Evolutionary conservation across 768 basidiomycete species (phyloP).

Genomic region (Termitomyces heimii): DNA sequence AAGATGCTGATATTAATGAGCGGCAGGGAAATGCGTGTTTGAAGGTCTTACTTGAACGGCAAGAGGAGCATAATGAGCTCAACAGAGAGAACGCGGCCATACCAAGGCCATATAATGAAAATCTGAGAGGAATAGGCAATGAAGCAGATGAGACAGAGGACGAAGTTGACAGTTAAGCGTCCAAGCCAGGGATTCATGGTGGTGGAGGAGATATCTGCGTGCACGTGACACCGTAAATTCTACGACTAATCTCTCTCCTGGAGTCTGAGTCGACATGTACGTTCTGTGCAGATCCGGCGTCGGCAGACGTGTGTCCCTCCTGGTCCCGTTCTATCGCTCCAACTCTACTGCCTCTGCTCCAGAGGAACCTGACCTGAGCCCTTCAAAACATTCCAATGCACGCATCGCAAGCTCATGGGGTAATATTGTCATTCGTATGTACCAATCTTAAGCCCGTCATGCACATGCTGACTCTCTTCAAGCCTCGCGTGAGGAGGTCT

Average conservation of each 20-base stretch:
- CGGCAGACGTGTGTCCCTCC: neutral
- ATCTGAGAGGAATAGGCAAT: constrained; percentile 88
- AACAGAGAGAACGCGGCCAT: constrained; percentile 66
- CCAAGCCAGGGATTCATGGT: constrained; percentile 43
- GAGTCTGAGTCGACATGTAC: constrained; percentile 5
- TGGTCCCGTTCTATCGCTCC: constrained; percentile 1
- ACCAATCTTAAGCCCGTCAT: neutral
- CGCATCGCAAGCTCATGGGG: constrained; percentile 18
- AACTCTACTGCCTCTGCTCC: constrained; percentile 4
- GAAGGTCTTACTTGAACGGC: constrained; percentile 80
- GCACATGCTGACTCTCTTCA: neutral
- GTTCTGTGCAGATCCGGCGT: constrained; percentile 8
- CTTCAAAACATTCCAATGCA: constrained; percentile 3
- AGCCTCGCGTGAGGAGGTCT: constrained; percentile 15
- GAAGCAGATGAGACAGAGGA: constrained; percentile 73
- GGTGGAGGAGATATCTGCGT: neutral
- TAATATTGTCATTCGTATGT: constrained; percentile 30
- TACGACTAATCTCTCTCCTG: neutral
- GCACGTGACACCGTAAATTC: constrained; percentile 11
- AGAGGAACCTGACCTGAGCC: neutral
- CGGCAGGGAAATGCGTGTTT: constrained; percentile 1
- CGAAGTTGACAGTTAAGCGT: constrained; percentile 59
- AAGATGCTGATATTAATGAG: constrained; percentile 46
- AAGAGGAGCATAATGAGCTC: constrained; percentile 71
- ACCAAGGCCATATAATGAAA: constrained; percentile 92